Base-by-base conservation (phyloP, 176 grass and related monocot genomes). In the Ampelocalamus luodianensis region DNA sequence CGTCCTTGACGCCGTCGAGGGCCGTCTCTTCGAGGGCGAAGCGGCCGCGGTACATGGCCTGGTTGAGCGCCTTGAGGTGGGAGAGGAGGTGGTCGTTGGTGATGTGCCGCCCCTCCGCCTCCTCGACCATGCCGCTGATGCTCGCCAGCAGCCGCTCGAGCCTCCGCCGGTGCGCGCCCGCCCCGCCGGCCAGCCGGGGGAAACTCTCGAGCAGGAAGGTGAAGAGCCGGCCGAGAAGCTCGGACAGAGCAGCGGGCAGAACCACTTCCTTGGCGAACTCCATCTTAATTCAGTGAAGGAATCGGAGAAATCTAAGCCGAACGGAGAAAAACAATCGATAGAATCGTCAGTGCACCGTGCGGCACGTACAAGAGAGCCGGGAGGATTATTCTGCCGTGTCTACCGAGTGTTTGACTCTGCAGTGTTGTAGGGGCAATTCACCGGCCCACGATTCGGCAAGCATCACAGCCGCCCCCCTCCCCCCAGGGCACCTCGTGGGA, bases 91-190 rank as follows among this genome's bases (percentile, higher is more conserved):
- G 82, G 3, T 75, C 23, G 82, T 89, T 89, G 76, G 82, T 85
- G 76, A 89, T 89, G 76, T 85, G 87, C 15, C 82, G 76, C 12
- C 87, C 76, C 82, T 89, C 82, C 27, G 87, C 87, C 76, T 85
- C 87, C 87, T 89, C 87, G 5, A 89, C 61, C 27, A 58, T 76
- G 76, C 48, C 66, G 69, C 76, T 69, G 29, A 89, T 89, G 69
- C 27, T 85, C 29, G 29, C 29, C 37, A 85, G 69, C 68, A 89
- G 82, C 48, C 50, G 68, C 82, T 89, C 82, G 10, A 89, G 82
- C 27, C 76, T 51, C 53, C 61, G 82, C 22, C 87, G 69, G 49
- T 89, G 61, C 29, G 8, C 61, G 26, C 85, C 87, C 18, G 13
- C 15, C 13, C 39, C 4, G 44, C 7, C 10, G 42, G 38, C 68